A percentile compares a stretch with the other conserved stretches of the same genome.
Conservation (phyloP, 2,329 filamentous ascomycete genomes). For the Alternaria sp. region DNA sequence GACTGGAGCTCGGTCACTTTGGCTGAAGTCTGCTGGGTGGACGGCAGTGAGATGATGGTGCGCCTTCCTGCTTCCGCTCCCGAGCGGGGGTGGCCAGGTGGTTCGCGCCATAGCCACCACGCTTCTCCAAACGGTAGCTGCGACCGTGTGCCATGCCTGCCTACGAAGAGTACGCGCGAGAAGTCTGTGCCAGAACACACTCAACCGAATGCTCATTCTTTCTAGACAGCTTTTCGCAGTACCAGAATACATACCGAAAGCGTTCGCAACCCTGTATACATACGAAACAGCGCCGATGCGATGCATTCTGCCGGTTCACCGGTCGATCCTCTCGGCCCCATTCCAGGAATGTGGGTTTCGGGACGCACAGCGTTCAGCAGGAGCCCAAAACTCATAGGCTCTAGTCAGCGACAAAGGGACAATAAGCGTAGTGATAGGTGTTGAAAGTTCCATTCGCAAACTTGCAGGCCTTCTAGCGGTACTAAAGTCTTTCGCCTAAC, state of each 20-base stretch:
- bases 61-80: not conserved
- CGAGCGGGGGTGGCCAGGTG: not conserved
- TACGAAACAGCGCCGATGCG: not conserved
- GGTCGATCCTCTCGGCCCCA: not conserved
- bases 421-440: not conserved
- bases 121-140: not conserved
- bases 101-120: not conserved
- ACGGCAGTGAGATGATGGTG: not conserved
- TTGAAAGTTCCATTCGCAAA: not conserved
- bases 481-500: not conserved
- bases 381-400: not conserved
- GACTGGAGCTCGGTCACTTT: not conserved
- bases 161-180: not conserved
- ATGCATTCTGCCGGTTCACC: not conserved
- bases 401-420: not conserved
- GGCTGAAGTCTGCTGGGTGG: not conserved
- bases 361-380: not conserved
- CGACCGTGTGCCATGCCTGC: not conserved
- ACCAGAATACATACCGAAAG: not conserved
- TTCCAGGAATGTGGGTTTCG: not conserved
- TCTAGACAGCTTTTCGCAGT: not conserved
- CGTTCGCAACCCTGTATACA: not conserved
- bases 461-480: not conserved
- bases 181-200: not conserved
- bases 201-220: not conserved